These are phyloP conservation scores for Physaria fendleri DNA, from an alignment of 345 rosid species.

Conservation along the genomic window DNA sequence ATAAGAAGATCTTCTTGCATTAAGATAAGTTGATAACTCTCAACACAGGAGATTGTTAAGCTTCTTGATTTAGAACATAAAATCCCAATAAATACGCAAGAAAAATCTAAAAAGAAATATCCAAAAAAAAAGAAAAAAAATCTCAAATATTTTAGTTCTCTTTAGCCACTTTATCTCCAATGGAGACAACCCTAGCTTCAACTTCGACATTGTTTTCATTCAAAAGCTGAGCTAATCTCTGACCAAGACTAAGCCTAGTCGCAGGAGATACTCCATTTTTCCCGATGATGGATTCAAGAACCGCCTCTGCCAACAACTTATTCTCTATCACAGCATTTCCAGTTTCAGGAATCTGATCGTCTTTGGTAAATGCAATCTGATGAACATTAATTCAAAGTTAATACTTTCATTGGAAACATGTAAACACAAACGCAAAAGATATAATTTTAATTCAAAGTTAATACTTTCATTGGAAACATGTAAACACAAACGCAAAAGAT, in stretches of 20 bases:
- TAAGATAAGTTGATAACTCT: no score
- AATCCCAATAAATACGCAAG: no score
- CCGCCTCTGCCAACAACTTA: conserved; percentile 56
- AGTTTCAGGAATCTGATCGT: no score
- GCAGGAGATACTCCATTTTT: conserved; percentile 70
- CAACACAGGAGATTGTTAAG: no score
- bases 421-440: background rate
- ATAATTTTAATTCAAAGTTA: no score
- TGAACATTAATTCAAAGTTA: background rate
- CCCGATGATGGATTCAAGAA: conserved; percentile 71
- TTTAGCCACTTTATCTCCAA: background rate
- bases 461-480: no score
- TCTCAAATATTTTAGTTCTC: no score
- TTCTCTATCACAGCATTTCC: conserved; percentile 51
- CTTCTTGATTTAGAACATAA: no score
- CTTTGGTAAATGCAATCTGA: conserved; percentile 64
- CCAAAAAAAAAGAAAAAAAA: no score
- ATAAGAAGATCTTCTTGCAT: no score
- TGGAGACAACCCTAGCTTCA: conserved; percentile 1
- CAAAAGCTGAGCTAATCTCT: conserved; percentile 43
- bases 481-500: background rate
- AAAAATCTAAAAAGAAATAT: no score
- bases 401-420: no score
- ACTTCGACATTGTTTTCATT: conserved; percentile 4
- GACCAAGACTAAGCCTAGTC: conserved; percentile 48